phyloP scores from a whole-genome alignment of 257 asterid species.

The Vinca minor region DNA sequence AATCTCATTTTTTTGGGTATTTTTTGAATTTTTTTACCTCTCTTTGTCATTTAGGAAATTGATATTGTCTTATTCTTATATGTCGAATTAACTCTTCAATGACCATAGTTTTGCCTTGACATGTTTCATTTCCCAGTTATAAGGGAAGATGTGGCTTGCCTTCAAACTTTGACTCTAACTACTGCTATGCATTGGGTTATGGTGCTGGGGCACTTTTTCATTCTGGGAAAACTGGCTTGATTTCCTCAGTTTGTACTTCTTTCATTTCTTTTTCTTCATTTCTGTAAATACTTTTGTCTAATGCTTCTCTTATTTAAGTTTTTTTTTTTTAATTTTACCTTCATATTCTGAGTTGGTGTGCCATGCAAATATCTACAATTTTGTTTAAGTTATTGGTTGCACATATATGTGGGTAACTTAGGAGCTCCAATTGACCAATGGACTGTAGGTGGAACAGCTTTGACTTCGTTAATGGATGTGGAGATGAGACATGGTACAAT shows the following conservation, averaged over 20 bases:
- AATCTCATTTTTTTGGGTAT: slow-evolving; percentile 95
- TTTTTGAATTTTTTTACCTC: not conserved
- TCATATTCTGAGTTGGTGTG: not conserved
- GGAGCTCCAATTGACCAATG: slow-evolving; percentile 86
- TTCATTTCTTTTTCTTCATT: slow-evolving; percentile 1
- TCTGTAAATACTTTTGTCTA: not conserved
- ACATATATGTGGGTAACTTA: slow-evolving; percentile 72
- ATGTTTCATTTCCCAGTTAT: slow-evolving; percentile 34
- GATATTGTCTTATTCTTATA: slow-evolving; percentile 13
- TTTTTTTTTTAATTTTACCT: slow-evolving; percentile 8
- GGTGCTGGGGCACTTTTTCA: slow-evolving; percentile 79
- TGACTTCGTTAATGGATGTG: slow-evolving; percentile 92
- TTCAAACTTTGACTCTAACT: slow-evolving; percentile 79
- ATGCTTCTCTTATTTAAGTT: not conserved
- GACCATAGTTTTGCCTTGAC: not conserved
- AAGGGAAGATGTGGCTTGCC: slow-evolving; percentile 99
- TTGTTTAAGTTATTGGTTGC: not conserved
- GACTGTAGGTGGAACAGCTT: slow-evolving; percentile 96
- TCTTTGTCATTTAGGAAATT: not conserved
- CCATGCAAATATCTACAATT: not conserved
- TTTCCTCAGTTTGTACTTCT: slow-evolving; percentile 49
- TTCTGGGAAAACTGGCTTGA: slow-evolving; percentile 81
- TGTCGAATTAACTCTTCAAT: not conserved
- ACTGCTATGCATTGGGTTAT: slow-evolving; percentile 75
- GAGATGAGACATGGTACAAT: slow-evolving; percentile 91